phyloP scores from a whole-genome alignment of 805 yeast genomes.

The Scheffersomyces spartinae region DNA sequence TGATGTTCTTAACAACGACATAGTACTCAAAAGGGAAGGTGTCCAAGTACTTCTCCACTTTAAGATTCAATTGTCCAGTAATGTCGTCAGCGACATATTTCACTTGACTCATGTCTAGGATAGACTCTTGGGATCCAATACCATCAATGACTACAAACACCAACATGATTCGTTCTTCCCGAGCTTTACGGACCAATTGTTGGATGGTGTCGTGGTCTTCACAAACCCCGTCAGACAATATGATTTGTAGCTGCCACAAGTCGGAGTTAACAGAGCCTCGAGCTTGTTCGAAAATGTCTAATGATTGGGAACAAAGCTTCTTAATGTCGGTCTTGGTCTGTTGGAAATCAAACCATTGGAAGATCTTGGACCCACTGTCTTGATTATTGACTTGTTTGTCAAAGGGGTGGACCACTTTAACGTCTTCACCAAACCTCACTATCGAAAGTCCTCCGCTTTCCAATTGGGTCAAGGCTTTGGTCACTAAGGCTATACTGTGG shows the following conservation, averaged over 20 bases:
- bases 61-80: constrained; percentile 58
- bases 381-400: constrained; percentile 66
- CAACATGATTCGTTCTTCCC: constrained; percentile 87
- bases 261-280: constrained; percentile 37
- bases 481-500: constrained; percentile 86
- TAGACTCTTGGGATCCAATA: constrained; percentile 70
- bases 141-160: constrained; percentile 94
- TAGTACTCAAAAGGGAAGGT: constrained; percentile 95
- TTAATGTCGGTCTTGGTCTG: constrained; percentile 81
- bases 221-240: constrained; percentile 93
- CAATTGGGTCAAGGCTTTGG: constrained; percentile 85
- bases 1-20: constrained; percentile 82
- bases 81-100: constrained; percentile 55
- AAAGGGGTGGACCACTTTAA: constrained; percentile 81
- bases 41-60: constrained; percentile 78
- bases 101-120: constrained; percentile 91
- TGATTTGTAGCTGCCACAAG: constrained; percentile 88
- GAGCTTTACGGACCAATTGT: constrained; percentile 78
- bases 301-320: constrained; percentile 58
- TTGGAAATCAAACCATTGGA: constrained; percentile 84
- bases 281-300: constrained; percentile 57
- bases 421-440: constrained; percentile 79
- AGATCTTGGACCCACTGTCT: constrained; percentile 72
- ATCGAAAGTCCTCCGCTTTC: constrained; percentile 91
- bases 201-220: constrained; percentile 84